Conservation (phyloP, 352 stramenopile species). For the Phytophthora constricta region DNA sequence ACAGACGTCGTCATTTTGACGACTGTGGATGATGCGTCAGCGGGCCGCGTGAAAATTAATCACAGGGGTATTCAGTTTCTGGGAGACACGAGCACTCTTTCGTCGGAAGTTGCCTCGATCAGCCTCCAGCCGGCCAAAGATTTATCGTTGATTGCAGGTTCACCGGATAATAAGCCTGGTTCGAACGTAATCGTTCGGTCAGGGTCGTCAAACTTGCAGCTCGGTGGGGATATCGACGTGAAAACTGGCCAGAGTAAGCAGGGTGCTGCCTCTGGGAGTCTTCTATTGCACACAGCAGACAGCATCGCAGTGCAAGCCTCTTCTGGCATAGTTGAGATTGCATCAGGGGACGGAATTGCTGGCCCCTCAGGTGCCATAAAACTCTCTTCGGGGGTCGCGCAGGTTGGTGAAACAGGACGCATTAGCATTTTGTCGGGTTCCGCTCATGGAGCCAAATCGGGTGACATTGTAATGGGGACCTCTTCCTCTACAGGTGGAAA, state of each 20-base stretch:
- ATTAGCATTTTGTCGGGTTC: constrained; percentile 28
- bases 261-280: constrained; percentile 28
- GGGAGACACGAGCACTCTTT: constrained; percentile 42
- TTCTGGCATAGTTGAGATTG: constrained; percentile 32
- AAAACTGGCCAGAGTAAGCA: constrained; percentile 44
- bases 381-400: constrained; percentile 23
- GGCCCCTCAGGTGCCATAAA: constrained; percentile 30
- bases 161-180: constrained; percentile 46
- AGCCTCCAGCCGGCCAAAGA: constrained; percentile 40
- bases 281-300: constrained; percentile 32
- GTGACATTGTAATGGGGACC: constrained; percentile 20
- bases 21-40: constrained; percentile 24
- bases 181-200: constrained; percentile 41
- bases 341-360: constrained; percentile 20
- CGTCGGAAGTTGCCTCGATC: constrained; percentile 52
- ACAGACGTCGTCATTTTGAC: constrained; percentile 54
- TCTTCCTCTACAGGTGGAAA: constrained; percentile 12
- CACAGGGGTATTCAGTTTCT: constrained; percentile 44
- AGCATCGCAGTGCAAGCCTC: constrained; percentile 15
- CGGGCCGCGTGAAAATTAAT: constrained; percentile 46
- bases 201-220: constrained; percentile 42
- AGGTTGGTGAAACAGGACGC: constrained; percentile 20
- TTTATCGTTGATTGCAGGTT: constrained; percentile 37
- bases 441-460: constrained; percentile 19
- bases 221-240: constrained; percentile 49